Evolutionary conservation across 306 rosid genomes (phyloP).

Genomic region (Boehmeria nivea): DNA sequence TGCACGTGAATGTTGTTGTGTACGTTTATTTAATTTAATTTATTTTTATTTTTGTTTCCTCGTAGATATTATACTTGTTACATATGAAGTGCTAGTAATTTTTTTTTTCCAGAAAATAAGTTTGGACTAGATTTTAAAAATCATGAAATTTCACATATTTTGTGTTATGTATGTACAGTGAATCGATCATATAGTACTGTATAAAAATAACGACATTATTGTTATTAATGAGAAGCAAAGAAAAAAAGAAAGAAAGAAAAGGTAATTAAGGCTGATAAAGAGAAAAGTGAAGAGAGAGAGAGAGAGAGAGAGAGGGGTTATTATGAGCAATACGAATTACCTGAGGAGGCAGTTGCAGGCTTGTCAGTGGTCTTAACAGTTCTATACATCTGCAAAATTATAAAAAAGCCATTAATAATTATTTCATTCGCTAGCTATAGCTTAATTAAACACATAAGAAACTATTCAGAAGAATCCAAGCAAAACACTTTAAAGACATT

Average conservation of each 20-base stretch:
- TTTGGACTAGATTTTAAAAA: too few species aligned
- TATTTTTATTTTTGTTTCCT: too few species aligned
- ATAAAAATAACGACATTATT: neutral
- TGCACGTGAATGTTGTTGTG: neutral
- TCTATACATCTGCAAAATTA: constrained; percentile 75
- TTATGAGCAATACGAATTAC: constrained; percentile 61
- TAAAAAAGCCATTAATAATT: neutral
- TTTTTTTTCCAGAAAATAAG: too few species aligned
- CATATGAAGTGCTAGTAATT: too few species aligned
- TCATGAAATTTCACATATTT: too few species aligned
- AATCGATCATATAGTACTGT: too few species aligned
- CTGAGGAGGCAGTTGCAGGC: constrained; percentile 89
- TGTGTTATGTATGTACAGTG: neutral
- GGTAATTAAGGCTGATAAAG: constrained; percentile 21
- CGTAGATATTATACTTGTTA: too few species aligned
- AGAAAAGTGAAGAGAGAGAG: neutral
- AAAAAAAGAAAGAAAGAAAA: constrained; percentile 1
- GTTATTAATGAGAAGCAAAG: too few species aligned
- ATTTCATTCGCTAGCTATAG: too few species aligned
- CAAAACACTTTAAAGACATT: neutral
- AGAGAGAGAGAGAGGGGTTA: constrained; percentile 11
- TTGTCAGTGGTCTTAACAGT: constrained; percentile 96
- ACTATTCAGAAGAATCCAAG: neutral
- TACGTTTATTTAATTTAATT: neutral
- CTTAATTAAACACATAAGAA: neutral